Conservation (phyloP, 495 filamentous ascomycete species). For the Neurospora hispaniola region DNA sequence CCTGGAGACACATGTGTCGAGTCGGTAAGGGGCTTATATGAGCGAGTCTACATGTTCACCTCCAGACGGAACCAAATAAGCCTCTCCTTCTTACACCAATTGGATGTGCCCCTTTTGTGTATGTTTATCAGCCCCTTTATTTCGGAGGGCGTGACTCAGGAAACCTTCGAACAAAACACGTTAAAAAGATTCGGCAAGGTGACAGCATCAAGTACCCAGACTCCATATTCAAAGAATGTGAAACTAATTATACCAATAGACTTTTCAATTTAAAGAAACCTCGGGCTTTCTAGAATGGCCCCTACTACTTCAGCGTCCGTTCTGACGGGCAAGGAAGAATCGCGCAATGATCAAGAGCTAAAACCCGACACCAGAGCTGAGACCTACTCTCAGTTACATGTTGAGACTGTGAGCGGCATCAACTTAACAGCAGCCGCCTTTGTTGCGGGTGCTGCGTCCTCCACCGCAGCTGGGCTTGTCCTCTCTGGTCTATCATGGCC, state of each 20-base stretch:
- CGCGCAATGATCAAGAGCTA: not conserved
- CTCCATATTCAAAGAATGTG: not conserved
- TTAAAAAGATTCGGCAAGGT: not conserved
- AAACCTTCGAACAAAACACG: not conserved
- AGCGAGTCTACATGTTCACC: not conserved
- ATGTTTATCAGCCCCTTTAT: not conserved
- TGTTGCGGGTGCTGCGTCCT: constrained; percentile 1
- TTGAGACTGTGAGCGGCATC: constrained; percentile 5
- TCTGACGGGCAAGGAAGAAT: not conserved
- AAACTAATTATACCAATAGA: not conserved
- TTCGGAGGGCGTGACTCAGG: not conserved
- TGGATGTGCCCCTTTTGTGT: not conserved
- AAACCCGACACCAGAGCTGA: not conserved
- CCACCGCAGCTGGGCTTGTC: not conserved
- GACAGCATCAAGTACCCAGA: not conserved
- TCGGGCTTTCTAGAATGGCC: not conserved
- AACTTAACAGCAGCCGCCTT: constrained; percentile 8
- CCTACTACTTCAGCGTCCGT: not conserved
- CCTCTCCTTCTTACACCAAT: not conserved
- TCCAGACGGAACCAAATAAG: not conserved
- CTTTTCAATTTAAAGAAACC: not conserved
- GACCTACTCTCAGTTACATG: not conserved
- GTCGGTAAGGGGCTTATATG: not conserved
- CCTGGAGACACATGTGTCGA: not conserved
- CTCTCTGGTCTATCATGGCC: constrained; percentile 11